These are phyloP conservation scores for Penicillium turbatum DNA, from an alignment of 495 filamentous ascomycete genomes.

Conservation along the genomic window DNA sequence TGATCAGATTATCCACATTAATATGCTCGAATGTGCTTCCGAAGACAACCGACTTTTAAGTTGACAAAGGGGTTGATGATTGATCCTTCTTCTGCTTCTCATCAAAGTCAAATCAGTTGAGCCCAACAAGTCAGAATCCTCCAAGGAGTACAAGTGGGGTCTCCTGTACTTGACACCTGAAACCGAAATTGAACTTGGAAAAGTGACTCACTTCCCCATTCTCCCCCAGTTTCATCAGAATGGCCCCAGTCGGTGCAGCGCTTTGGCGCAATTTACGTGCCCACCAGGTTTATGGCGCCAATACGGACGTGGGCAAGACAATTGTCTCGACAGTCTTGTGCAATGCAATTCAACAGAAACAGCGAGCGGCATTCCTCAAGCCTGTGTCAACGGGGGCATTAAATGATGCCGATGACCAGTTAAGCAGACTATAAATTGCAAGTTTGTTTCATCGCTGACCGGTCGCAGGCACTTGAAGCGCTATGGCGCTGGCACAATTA, in stretches of 20 bases:
- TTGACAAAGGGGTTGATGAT: too few relatives aligned
- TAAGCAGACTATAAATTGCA: slow-evolving; percentile 12
- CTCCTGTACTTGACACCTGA: too few relatives aligned
- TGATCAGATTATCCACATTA: too few relatives aligned
- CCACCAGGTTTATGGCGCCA: slow-evolving; percentile 72
- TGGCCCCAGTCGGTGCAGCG: slow-evolving; percentile 39
- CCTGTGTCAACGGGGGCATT: slow-evolving; percentile 69
- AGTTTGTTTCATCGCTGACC: neutral
- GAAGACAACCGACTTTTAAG: too few relatives aligned
- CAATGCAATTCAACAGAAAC: slow-evolving; percentile 49
- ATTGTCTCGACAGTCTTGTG: slow-evolving; percentile 67
- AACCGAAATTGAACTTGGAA: too few relatives aligned
- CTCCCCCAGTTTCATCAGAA: too few relatives aligned
- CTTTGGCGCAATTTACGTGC: slow-evolving; percentile 61
- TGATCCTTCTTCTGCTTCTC: too few relatives aligned
- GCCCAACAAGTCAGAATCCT: too few relatives aligned
- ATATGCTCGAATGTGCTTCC: too few relatives aligned
- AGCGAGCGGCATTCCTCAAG: slow-evolving; percentile 61
- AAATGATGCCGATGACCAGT: slow-evolving; percentile 65
- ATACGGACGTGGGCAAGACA: slow-evolving; percentile 78
- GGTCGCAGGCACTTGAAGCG: slow-evolving; percentile 51
- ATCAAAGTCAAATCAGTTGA: too few relatives aligned
- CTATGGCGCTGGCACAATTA: slow-evolving; percentile 48
- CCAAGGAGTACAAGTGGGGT: too few relatives aligned
- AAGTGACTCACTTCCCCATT: too few relatives aligned